Evolutionary conservation across 805 yeast genomes (phyloP), one percentile per base, ranked within the genome.

Genomic region (Scheffersomyces amazonensis): DNA sequence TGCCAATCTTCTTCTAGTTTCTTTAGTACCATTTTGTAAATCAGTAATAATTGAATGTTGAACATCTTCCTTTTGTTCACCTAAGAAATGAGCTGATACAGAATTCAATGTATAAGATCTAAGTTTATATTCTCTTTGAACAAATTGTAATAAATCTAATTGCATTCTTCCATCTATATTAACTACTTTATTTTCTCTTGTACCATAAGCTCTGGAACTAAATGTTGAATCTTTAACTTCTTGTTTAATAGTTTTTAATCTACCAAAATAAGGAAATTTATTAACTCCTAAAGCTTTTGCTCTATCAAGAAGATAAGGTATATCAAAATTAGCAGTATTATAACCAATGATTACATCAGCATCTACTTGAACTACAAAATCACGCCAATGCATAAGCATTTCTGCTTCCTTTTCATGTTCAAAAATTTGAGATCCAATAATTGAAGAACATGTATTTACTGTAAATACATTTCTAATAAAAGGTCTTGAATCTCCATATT

Each of bases 341-440:
- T 93, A 93, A 35, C 99, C 99, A 51, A 95, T 93, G 30, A 93
- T 84, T 35, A 93, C 95, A 65, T 93, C 99, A 0, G 99, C 95
- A 61, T 93, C 99, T 5, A 80, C 84, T 42, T 80, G 76, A 4
- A 80, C 81, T 10, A 93, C 76, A 53, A 95, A 95, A 24, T 89
- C 86, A 47, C 78, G 76, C 99, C 99, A 93, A 31, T 73, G 76
- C 66, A 75, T 63, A 37, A 93, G 65, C 96, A 93, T 83, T 21
- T 87, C 95, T 20, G 72, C 75, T 60, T 93, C 99, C 12, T 75
- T 76, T 34, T 76, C 69, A 60, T 79, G 81, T 31, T 87, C 85
- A 53, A 81, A 81, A 16, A 89, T 87, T 53, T 91, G 89, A 3
- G 96, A 85, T 2, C 99, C 99, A 13, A 93, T 91, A 41, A 93